Evolutionary conservation across 2,329 filamentous ascomycete species (phyloP), one percentile per base, ranked within the genome.

Genomic region (Chaetomiaceae sp.): DNA sequence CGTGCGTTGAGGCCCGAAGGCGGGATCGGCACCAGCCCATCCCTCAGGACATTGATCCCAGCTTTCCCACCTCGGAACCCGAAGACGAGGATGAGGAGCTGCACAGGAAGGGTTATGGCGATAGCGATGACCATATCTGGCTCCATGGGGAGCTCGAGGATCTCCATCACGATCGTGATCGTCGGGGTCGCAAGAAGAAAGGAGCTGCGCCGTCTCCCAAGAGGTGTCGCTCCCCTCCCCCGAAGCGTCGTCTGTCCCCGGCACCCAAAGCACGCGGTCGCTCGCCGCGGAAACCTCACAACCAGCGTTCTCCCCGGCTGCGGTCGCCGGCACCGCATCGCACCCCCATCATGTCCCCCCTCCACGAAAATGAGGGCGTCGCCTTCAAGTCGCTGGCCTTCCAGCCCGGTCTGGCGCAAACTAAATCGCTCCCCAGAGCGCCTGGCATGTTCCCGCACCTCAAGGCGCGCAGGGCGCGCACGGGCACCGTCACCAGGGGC

Each of bases 11-110:
- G 62, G 84, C 88, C 49, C 85, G 87, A 58, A 86, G 90, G 60
- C 85, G 85, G 41, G 84, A 86, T 59, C 96, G 91, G 71, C 86
- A 91, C 54, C 83, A 86, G 56, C 66, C 82, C 25, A 89, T 92
- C 25, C 92, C 93, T n/a, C 93, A 97, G 65, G 93, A 97, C 61
- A 95, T 96, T 54, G 93, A 99, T 64, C 93, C 93, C 1, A 96
- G 91, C 64, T 99, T 99, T 66, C 93, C 93, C 0, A 91, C 90
- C 0, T 96, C 91, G 0, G 93, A 97, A 60, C 87, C 86, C 0
- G 93, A 99, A 60, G 83, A 90, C 58, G 85, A 92, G 23, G 87
- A 88, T 41, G 83, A 88, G 35, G 83, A 88, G 48, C 79, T 67
- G 67, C 83, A 64, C 71, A 83, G 68, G 67, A 72, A 68, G 61